Percentiles rank a stretch among this genome's conserved stretches.
These are phyloP conservation scores for Jamesozyma lodderae DNA, from an alignment of 805 yeast species.

Conservation along the genomic window DNA sequence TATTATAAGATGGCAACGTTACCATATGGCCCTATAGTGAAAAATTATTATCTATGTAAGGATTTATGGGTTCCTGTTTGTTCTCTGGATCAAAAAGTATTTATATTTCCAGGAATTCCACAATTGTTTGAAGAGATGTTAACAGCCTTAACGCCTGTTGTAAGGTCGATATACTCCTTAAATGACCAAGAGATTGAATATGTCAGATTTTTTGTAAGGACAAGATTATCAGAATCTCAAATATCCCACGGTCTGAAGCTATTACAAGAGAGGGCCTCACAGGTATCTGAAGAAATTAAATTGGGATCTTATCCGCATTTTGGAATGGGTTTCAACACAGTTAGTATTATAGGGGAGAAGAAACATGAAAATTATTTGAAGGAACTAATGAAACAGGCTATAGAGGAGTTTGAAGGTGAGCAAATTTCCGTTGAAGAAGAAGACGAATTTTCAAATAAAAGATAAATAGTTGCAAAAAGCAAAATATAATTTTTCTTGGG, in stretches of 20 bases:
- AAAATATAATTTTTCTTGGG: no score
- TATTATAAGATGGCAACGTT: constrained; percentile 73
- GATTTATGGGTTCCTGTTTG: constrained; percentile 81
- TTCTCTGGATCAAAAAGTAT: constrained; percentile 52
- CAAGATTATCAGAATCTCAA: constrained; percentile 51
- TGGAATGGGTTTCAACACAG: constrained; percentile 52
- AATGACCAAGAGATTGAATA: constrained; percentile 25
- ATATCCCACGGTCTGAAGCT: constrained; percentile 55
- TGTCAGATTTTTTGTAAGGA: constrained; percentile 50
- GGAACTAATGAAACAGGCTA: constrained; percentile 38
- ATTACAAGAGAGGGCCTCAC: constrained; percentile 38
- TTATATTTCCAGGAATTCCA: constrained; percentile 80
- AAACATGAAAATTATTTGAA: constrained; percentile 33
- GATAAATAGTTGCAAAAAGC: no score
- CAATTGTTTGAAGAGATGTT: constrained; percentile 54
- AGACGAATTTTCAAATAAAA: constrained; percentile 25
- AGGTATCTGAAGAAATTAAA: constrained; percentile 38
- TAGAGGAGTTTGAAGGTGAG: constrained; percentile 42
- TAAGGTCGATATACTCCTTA: constrained; percentile 33
- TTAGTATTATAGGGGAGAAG: constrained; percentile 60
- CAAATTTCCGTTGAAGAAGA: constrained; percentile 55
- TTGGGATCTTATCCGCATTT: constrained; percentile 83
- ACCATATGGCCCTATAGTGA: constrained; percentile 44
- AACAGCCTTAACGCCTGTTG: constrained; percentile 33
- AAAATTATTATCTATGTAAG: constrained; percentile 39